Evolutionary conservation across 2,329 filamentous ascomycete species (phyloP).

Genomic region (Fusarium sp.): DNA sequence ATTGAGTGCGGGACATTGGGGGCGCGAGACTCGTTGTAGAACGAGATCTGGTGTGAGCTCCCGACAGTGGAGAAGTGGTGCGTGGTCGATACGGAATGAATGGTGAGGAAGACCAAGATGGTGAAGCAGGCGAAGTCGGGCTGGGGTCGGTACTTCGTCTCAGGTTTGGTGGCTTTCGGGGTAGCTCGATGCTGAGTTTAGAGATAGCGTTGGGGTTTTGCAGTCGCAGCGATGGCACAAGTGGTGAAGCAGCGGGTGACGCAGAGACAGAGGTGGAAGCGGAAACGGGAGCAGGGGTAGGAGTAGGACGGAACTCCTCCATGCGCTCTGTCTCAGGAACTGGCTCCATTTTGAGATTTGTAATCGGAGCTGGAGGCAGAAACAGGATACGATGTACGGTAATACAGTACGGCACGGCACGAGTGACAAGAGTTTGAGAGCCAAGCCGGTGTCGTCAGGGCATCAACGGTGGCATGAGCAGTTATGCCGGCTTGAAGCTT

Average conservation of each 20-base stretch:
- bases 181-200: slow-evolving; percentile 56
- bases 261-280: slow-evolving; percentile 56
- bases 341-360: slow-evolving; percentile 66
- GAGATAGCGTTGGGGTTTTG: slow-evolving; percentile 54
- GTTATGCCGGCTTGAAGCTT: slow-evolving; percentile 38
- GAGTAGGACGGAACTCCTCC: slow-evolving; percentile 71
- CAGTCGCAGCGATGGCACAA: slow-evolving; percentile 65
- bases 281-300: slow-evolving; percentile 62
- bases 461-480: slow-evolving; percentile 43
- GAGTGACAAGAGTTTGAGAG: slow-evolving; percentile 32
- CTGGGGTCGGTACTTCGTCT: slow-evolving; percentile 70
- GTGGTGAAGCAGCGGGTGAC: slow-evolving; percentile 54
- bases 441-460: slow-evolving; percentile 41
- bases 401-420: slow-evolving; percentile 24
- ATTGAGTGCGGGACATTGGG: slow-evolving; percentile 71
- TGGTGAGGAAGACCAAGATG: slow-evolving; percentile 58
- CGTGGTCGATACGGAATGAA: slow-evolving; percentile 69
- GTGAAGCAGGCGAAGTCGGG: slow-evolving; percentile 63
- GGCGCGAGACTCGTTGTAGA: slow-evolving; percentile 66
- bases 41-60: slow-evolving; percentile 66
- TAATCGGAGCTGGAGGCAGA: slow-evolving; percentile 27
- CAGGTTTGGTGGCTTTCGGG: slow-evolving; percentile 63
- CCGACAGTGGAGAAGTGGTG: slow-evolving; percentile 70
- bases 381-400: slow-evolving; percentile 20
- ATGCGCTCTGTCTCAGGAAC: slow-evolving; percentile 75